A percentile compares a stretch with the other conserved stretches of the same genome.
Evolutionary conservation across 2,329 filamentous ascomycete species (phyloP).

Genomic region (Pezicula carpinea): DNA sequence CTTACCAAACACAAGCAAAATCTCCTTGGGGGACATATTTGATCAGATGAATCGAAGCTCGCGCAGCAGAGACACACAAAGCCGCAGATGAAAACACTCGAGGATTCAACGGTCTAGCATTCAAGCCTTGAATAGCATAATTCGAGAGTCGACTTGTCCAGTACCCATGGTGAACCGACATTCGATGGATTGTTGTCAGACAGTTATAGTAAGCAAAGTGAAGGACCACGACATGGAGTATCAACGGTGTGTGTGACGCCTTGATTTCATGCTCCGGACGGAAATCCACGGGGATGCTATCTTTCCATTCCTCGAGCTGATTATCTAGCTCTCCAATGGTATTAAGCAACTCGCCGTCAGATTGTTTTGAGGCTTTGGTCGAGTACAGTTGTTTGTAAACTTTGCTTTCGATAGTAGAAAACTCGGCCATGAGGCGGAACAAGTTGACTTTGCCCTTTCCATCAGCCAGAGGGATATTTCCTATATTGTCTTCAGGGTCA

Average conservation of each 20-base stretch:
- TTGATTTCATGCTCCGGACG: conserved; percentile 97
- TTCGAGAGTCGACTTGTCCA: conserved; percentile 96
- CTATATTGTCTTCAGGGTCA: conserved; percentile 86
- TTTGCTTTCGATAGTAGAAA: conserved; percentile 85
- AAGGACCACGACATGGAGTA: conserved; percentile 87
- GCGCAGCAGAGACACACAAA: conserved; percentile 85
- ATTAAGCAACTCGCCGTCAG: conserved; percentile 87
- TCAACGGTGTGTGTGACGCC: conserved; percentile 85
- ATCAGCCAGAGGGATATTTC: conserved; percentile 85
- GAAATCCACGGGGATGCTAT: conserved; percentile 90
- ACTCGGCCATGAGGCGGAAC: conserved; percentile 88
- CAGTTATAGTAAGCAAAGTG: conserved; percentile 99
- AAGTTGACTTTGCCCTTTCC: conserved; percentile 92
- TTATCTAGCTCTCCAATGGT: conserved; percentile 93
- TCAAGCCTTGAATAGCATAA: conserved; percentile 90
- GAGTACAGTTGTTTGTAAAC: conserved; percentile 94
- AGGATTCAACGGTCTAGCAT: conserved; percentile 85
- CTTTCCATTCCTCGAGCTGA: conserved; percentile 92
- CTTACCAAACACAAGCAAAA: conserved; percentile 90
- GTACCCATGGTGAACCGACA: conserved; percentile 97
- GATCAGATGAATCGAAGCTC: conserved; percentile 87
- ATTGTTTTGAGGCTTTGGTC: conserved; percentile 85
- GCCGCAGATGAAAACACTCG: conserved; percentile 91
- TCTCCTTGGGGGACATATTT: conserved; percentile 97
- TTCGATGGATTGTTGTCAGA: conserved; percentile 93